Conservation (phyloP, 495 filamentous ascomycete species). For the Trichoderma virens region DNA sequence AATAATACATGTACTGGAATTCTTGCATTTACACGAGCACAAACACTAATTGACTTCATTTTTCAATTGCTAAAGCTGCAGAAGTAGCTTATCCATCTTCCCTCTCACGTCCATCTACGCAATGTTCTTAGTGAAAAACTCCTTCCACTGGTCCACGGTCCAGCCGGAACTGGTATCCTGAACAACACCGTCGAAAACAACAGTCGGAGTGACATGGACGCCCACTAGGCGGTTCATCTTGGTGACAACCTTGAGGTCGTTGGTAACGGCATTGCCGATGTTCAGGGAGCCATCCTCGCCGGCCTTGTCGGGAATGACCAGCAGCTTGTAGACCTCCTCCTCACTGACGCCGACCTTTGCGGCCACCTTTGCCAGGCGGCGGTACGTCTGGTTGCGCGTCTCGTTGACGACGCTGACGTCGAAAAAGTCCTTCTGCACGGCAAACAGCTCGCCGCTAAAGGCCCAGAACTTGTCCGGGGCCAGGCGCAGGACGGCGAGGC, state of each 20-base stretch:
- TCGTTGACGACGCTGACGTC: constrained; percentile 78
- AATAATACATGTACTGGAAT: too few relatives aligned
- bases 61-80: too few relatives aligned
- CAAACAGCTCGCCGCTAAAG: constrained; percentile 67
- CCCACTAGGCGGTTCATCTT: constrained; percentile 72
- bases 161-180: constrained; percentile 68
- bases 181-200: constrained; percentile 79
- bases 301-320: constrained; percentile 57
- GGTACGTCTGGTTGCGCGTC: constrained; percentile 76
- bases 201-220: constrained; percentile 84
- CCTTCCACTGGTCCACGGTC: constrained; percentile 69
- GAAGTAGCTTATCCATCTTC: too few relatives aligned
- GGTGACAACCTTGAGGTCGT: constrained; percentile 77
- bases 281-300: constrained; percentile 60
- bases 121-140: constrained; percentile 76
- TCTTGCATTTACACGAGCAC: too few relatives aligned
- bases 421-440: constrained; percentile 63
- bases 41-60: too few relatives aligned
- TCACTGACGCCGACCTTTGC: constrained; percentile 56
- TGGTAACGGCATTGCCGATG: constrained; percentile 67
- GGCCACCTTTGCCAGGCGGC: constrained; percentile 62
- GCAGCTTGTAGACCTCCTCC: constrained; percentile 50
- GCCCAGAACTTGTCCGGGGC: constrained; percentile 66
- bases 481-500: constrained; percentile 61
- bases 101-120: constrained; percentile 31